phyloP scores from a whole-genome alignment of 495 filamentous ascomycete genomes.

The Lepraria neglecta region DNA sequence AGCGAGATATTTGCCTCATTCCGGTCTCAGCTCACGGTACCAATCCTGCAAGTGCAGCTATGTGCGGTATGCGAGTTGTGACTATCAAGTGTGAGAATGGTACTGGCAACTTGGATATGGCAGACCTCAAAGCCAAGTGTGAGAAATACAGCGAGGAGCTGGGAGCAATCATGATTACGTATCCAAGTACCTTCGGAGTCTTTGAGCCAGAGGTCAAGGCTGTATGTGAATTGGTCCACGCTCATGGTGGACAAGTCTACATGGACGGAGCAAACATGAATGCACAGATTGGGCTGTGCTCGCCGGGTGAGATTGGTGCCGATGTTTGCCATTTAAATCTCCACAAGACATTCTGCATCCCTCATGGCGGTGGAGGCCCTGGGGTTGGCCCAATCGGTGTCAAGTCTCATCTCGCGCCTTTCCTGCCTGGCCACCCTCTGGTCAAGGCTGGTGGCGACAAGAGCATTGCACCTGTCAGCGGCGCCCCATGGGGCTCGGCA shows the following conservation, averaged over 20 bases:
- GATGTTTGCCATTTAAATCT: constrained; percentile 98
- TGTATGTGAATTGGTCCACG: constrained; percentile 79
- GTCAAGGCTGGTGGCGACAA: constrained; percentile 58
- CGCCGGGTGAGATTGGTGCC: constrained; percentile 92
- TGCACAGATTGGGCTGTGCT: constrained; percentile 95
- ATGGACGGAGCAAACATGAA: constrained; percentile 99
- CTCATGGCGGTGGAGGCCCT: constrained; percentile 91
- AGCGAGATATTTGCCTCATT: constrained; percentile 92
- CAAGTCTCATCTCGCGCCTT: constrained; percentile 68
- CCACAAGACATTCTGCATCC: constrained; percentile 99
- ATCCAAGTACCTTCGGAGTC: constrained; percentile 94
- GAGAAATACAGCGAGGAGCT: constrained; percentile 80
- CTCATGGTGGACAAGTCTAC: constrained; percentile 90
- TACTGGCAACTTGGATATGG: constrained; percentile 88
- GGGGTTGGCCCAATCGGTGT: constrained; percentile 96
- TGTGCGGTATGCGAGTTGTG: constrained; percentile 96
- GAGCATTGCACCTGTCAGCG: constrained; percentile 67
- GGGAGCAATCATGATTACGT: constrained; percentile 96
- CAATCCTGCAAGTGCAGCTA: constrained; percentile 92
- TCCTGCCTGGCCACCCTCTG: constrained; percentile 70
- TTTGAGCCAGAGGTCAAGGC: constrained; percentile 89
- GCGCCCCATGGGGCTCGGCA: constrained; percentile 85
- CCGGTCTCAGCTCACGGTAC: constrained; percentile 96
- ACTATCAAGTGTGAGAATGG: constrained; percentile 84
- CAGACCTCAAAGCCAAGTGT: constrained; percentile 80